phyloP scores from a whole-genome alignment of 164 flowering plant species.

The Chimonanthus salicifolius region DNA sequence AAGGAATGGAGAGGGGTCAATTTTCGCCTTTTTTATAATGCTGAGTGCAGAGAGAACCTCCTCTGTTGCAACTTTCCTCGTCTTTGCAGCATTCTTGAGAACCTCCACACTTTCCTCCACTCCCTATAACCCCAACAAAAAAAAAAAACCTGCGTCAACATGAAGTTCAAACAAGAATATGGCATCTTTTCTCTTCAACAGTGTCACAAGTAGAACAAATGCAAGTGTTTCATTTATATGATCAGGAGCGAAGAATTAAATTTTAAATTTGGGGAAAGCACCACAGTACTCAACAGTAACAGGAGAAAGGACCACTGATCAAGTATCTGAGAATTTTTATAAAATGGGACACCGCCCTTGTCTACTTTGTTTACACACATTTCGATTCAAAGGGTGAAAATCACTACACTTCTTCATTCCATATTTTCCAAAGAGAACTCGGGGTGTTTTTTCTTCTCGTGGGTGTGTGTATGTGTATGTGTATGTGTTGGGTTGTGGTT shows the following conservation, averaged over 20 bases:
- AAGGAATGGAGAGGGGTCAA: slow-evolving; percentile 65
- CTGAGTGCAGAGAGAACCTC: slow-evolving; percentile 64
- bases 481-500: too few species aligned
- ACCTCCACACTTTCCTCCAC: slow-evolving; percentile 68
- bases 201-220: not conserved
- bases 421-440: not conserved
- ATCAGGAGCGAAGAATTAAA: not conserved
- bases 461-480: too few species aligned
- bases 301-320: not conserved
- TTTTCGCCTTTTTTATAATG: slow-evolving; percentile 70
- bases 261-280: not conserved
- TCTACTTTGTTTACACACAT: not conserved
- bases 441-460: too few species aligned
- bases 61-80: slow-evolving; percentile 52
- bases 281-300: not conserved
- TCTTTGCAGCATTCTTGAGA: slow-evolving; percentile 78
- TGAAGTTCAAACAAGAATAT: not conserved
- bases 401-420: not conserved
- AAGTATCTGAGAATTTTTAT: not conserved
- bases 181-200: not conserved
- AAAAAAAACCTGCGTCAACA: not conserved
- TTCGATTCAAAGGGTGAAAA: not conserved
- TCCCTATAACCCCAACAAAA: slow-evolving; percentile 34
- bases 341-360: not conserved
- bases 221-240: not conserved